Evolutionary conservation across 1,139 yeast species (phyloP), one percentile per base, ranked within the genome.

Genomic region (Debaryomycetaceae sp.): DNA sequence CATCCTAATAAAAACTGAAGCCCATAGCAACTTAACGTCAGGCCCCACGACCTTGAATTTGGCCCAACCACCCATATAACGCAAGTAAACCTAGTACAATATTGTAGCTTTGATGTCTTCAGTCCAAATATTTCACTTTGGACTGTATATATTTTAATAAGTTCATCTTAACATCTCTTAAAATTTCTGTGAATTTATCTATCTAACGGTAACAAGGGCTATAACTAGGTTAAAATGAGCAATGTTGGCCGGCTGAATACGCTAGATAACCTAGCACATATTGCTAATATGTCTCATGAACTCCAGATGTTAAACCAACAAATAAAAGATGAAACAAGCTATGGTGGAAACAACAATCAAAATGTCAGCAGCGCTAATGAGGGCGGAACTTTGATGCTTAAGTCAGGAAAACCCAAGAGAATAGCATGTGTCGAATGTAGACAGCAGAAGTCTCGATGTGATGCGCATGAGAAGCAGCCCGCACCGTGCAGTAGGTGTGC

Each of bases 401-500:
- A 59, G 43, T 33, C 54, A 3, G 59, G 58, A 4, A 63, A 54
- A 41, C 55, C 58, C 13, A 83, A 82, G 55, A 75, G 83, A 46
- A 81, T 89, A 59, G 98, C 98, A 0, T 92, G 98, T 67, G 89
- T 87, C 2, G 96, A 91, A 56, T 92, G 98, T 58, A 77, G 98
- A 15, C 98, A 92, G 61, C 98, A 92, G 58, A 92, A 92, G 63
- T 61, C 92, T 18, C 79, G 83, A 49, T 92, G 98, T 63, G 95
- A 88, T 59, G 95, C 96, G 7, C 80, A 76, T 46, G 89, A 84
- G 45, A 73, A 70, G 40, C 78, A 80, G 34, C 96, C 96, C 0
- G 69, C 70, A n/a, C 86, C 96, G 1, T 92, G 98, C 55, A 69
- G 91, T 0, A 68, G 96, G 46, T 92, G 98, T 58, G 55, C 65